These are phyloP conservation scores for Strigomonas culicis DNA, from an alignment of 208 protist genomes.

Conservation along the genomic window DNA sequence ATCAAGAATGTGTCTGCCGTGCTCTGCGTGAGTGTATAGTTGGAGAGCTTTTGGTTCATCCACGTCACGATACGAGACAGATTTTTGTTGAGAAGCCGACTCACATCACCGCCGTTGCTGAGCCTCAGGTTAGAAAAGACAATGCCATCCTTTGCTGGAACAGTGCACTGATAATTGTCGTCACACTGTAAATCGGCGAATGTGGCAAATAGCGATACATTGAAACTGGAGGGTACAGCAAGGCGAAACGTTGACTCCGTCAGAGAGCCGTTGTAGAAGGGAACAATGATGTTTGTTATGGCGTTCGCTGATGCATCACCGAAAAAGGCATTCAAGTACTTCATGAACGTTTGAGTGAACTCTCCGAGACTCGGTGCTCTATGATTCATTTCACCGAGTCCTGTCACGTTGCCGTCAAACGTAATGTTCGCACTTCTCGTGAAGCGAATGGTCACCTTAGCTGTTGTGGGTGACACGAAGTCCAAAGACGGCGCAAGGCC, in stretches of 20 bases:
- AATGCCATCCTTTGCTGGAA: conserved; percentile 5
- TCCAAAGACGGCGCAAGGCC: conserved; percentile 9
- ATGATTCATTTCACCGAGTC: not conserved
- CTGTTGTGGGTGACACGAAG: conserved; percentile 9
- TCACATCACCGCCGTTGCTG: not conserved
- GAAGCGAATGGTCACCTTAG: conserved; percentile 18
- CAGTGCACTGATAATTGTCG: conserved; percentile 10
- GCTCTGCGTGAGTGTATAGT: not conserved
- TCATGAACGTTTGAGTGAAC: not conserved
- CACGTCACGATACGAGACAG: not conserved
- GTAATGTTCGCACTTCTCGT: conserved; percentile 11
- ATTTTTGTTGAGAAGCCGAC: conserved; percentile 8
- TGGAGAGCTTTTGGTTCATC: not conserved
- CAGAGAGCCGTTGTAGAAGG: not conserved
- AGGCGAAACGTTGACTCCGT: not conserved
- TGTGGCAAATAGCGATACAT: not conserved
- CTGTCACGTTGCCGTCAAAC: conserved; percentile 10
- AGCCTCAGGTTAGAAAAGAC: conserved; percentile 10
- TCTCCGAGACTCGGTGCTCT: not conserved
- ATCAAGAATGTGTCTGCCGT: conserved; percentile 8
- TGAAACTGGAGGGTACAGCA: not conserved
- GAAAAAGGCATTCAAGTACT: not conserved
- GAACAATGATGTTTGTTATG: not conserved
- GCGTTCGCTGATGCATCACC: not conserved
- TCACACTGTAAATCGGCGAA: conserved; percentile 9